Evolutionary conservation across 2,329 filamentous ascomycete species (phyloP).

Genomic region (Fusarium falciforme): DNA sequence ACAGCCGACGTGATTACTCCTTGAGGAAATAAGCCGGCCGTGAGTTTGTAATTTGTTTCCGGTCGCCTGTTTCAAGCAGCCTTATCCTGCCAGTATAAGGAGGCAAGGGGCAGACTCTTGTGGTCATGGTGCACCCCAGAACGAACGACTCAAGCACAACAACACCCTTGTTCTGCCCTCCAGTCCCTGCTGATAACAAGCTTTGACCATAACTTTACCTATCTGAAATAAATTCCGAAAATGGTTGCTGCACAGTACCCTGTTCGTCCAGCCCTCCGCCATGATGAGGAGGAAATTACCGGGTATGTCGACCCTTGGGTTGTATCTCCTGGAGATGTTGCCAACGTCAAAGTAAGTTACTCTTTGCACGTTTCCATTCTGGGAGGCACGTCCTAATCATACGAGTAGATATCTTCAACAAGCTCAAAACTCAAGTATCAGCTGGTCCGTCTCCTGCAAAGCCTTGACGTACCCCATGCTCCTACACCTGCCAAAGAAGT

Average conservation of each 20-base stretch:
- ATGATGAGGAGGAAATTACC: constrained; percentile 13
- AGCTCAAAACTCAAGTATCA: constrained; percentile 5
- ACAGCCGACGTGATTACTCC: background rate
- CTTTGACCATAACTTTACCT: background rate
- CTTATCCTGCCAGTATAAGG: background rate
- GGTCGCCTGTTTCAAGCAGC: background rate
- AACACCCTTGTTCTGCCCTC: background rate
- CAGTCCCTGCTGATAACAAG: background rate
- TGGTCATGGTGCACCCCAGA: background rate
- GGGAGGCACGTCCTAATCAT: background rate
- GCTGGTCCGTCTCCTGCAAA: constrained; percentile 2
- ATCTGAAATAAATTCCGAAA: background rate
- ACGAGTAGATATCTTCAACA: background rate
- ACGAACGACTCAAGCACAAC: background rate
- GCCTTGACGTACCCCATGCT: constrained; percentile 8
- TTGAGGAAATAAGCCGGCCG: background rate
- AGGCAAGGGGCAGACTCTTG: background rate
- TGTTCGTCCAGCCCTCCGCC: background rate
- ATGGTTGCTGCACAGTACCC: background rate
- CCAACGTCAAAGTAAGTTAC: background rate
- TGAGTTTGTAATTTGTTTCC: background rate
- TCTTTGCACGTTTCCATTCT: accelerated
- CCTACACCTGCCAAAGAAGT: constrained; percentile 18
- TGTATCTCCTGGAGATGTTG: background rate
- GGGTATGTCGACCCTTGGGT: constrained; percentile 17